phyloP scores from a whole-genome alignment of 164 flowering plant genomes.

The Houttuynia cordata region DNA sequence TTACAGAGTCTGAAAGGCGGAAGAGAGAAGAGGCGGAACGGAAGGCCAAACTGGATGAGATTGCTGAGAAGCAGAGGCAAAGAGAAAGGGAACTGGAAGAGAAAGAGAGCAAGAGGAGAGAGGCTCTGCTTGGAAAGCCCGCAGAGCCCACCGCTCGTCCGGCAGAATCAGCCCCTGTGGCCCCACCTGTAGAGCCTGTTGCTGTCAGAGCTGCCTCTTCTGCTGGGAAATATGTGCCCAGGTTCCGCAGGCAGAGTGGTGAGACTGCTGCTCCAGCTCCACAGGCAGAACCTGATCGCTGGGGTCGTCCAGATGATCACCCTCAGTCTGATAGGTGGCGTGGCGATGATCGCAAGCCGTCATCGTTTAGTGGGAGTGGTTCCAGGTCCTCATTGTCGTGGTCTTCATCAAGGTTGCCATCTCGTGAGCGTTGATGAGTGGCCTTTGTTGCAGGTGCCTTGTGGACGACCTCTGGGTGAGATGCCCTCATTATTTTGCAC shows the following conservation, averaged over 20 bases:
- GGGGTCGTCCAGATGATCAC: slow-evolving; percentile 26
- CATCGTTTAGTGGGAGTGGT: slow-evolving; percentile 8
- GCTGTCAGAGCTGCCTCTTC: slow-evolving; percentile 29
- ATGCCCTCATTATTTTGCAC: too few relatives aligned
- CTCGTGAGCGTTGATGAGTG: too few relatives aligned
- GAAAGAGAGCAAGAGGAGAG: slow-evolving; percentile 43
- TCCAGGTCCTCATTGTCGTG: slow-evolving; percentile 4
- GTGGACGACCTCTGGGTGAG: too few relatives aligned
- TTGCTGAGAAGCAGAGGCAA: slow-evolving; percentile 78
- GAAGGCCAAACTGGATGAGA: slow-evolving; percentile 67
- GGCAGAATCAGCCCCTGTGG: slow-evolving; percentile 13
- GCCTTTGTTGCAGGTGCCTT: too few relatives aligned
- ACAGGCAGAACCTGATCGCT: slow-evolving; percentile 28
- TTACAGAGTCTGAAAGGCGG: slow-evolving; percentile 71
- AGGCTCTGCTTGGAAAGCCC: slow-evolving; percentile 34
- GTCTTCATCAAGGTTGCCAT: slow-evolving; percentile 3
- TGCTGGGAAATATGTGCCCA: slow-evolving; percentile 56
- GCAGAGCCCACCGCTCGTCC: slow-evolving; percentile 21
- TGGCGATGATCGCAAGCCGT: slow-evolving; percentile 20
- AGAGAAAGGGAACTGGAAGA: slow-evolving; percentile 71
- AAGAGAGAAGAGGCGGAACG: slow-evolving; percentile 70
- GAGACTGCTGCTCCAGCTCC: slow-evolving; percentile 19
- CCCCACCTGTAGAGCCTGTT: slow-evolving; percentile 22
- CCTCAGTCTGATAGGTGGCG: slow-evolving; percentile 19
- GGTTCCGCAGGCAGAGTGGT: slow-evolving; percentile 15